A percentile compares a stretch with the other conserved stretches of the same genome.
These are phyloP conservation scores for Laguncularia racemosa DNA, from an alignment of 345 rosid genomes.

Conservation along the genomic window DNA sequence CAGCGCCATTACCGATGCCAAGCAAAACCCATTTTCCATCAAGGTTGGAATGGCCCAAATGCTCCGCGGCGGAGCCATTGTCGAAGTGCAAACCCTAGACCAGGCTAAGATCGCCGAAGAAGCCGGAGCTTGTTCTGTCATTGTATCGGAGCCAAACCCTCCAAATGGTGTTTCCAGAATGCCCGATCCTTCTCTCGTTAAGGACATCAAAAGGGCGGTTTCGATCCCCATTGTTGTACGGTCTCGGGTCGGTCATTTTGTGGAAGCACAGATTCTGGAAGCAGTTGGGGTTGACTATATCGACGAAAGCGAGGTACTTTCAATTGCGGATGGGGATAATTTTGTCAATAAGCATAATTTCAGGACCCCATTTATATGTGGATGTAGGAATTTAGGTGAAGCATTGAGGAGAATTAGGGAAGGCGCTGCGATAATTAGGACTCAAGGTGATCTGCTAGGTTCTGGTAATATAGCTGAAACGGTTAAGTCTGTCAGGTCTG, in stretches of 20 bases:
- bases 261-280: slow-evolving; percentile 67
- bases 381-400: slow-evolving; percentile 33
- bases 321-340: slow-evolving; percentile 41
- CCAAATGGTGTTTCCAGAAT: slow-evolving; percentile 31
- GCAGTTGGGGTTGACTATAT: slow-evolving; percentile 40
- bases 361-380: slow-evolving; percentile 35
- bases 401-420: slow-evolving; percentile 33
- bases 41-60: slow-evolving; percentile 57
- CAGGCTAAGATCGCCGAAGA: slow-evolving; percentile 63
- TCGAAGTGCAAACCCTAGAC: slow-evolving; percentile 33
- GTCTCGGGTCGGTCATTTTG: slow-evolving; percentile 56
- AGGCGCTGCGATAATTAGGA: slow-evolving; percentile 37
- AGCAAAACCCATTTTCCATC: slow-evolving; percentile 42
- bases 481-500: slow-evolving; percentile 27
- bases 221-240: slow-evolving; percentile 52
- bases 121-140: slow-evolving; percentile 56
- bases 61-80: slow-evolving; percentile 57
- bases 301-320: slow-evolving; percentile 54
- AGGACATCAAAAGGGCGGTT: slow-evolving; percentile 41
- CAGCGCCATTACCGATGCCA: slow-evolving; percentile 39
- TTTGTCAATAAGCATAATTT: slow-evolving; percentile 42
- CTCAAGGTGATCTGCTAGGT: slow-evolving; percentile 21
- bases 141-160: slow-evolving; percentile 33
- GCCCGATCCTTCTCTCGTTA: slow-evolving; percentile 49
- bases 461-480: slow-evolving; percentile 25